Percentiles rank a stretch among this genome's conserved stretches.
phyloP scores from a whole-genome alignment of 441 rosid genomes.

The Theobroma grandiflorum region DNA sequence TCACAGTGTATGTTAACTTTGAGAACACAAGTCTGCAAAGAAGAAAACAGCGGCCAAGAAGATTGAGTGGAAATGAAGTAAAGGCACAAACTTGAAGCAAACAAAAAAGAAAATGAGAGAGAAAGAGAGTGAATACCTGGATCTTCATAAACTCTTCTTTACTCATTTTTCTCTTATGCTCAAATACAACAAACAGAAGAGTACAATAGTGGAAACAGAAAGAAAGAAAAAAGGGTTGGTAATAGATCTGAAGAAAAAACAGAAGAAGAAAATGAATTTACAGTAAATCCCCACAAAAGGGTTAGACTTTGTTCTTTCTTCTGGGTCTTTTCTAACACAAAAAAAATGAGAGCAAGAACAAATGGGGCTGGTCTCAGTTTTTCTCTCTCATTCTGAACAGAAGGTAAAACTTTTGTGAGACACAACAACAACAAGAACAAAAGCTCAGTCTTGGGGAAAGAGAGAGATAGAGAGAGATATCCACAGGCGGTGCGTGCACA shows the following conservation, averaged over 20 bases:
- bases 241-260: slow-evolving; percentile 60
- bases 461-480: slow-evolving; percentile 30
- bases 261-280: slow-evolving; percentile 27
- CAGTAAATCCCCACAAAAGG: slow-evolving; percentile 40
- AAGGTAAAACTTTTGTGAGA: slow-evolving; percentile 23
- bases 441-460: slow-evolving; percentile 42
- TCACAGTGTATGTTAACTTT: slow-evolving; percentile 97
- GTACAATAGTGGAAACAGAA: slow-evolving; percentile 19
- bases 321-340: slow-evolving; percentile 32
- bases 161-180: slow-evolving; percentile 60
- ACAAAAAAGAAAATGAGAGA: background rate
- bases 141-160: slow-evolving; percentile 97
- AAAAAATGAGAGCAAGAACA: slow-evolving; percentile 26
- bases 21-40: slow-evolving; percentile 86
- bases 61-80: slow-evolving; percentile 30
- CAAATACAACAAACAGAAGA: slow-evolving; percentile 39
- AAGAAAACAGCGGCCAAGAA: background rate
- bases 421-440: slow-evolving; percentile 33
- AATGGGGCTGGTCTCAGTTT: slow-evolving; percentile 23
- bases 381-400: slow-evolving; percentile 29
- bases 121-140: slow-evolving; percentile 57
- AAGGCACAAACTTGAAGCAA: slow-evolving; percentile 11
- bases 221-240: slow-evolving; percentile 17
- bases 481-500: slow-evolving; percentile 50
- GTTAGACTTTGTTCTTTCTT: slow-evolving; percentile 34